These are phyloP conservation scores for Coleophoma crateriformis DNA, from an alignment of 2,329 filamentous ascomycete species.

Conservation along the genomic window DNA sequence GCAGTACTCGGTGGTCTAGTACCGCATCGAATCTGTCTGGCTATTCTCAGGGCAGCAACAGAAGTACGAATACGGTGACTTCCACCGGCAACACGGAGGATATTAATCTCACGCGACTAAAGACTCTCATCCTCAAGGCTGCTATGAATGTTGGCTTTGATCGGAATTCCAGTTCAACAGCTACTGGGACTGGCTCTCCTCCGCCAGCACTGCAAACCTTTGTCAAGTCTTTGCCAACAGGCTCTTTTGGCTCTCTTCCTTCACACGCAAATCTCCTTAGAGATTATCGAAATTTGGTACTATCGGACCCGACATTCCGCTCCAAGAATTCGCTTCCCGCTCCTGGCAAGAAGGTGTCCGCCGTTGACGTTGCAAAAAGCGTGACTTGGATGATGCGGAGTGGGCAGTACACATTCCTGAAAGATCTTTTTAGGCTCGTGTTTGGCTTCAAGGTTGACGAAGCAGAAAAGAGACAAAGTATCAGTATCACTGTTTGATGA, in stretches of 20 bases:
- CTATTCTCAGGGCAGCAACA: conserved; percentile 66
- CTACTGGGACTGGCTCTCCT: conserved; percentile 29
- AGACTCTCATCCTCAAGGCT: conserved; percentile 75
- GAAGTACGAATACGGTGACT: conserved; percentile 67
- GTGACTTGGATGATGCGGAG: conserved; percentile 70
- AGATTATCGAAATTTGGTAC: conserved; percentile 75
- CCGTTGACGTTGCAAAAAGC: conserved; percentile 74
- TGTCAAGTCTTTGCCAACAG: conserved; percentile 67
- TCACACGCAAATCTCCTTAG: conserved; percentile 69
- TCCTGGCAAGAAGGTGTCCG: conserved; percentile 53
- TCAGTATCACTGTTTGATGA: conserved; percentile 50
- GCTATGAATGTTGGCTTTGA: conserved; percentile 80
- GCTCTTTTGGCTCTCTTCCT: conserved; percentile 69
- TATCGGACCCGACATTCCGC: conserved; percentile 64
- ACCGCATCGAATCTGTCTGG: conserved; percentile 72
- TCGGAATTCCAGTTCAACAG: conserved; percentile 38
- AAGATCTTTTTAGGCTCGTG: conserved; percentile 76
- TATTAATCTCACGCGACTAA: conserved; percentile 69
- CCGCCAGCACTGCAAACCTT: conserved; percentile 63
- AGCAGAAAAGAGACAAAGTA: conserved; percentile 58
- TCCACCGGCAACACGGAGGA: conserved; percentile 64
- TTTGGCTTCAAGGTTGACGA: conserved; percentile 83
- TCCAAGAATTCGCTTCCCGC: conserved; percentile 47
- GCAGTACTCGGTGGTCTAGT: conserved; percentile 73
- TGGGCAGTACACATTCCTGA: conserved; percentile 71